These are phyloP conservation scores for Agaricus bisporus DNA, from an alignment of 768 basidiomycete species.

Conservation along the genomic window DNA sequence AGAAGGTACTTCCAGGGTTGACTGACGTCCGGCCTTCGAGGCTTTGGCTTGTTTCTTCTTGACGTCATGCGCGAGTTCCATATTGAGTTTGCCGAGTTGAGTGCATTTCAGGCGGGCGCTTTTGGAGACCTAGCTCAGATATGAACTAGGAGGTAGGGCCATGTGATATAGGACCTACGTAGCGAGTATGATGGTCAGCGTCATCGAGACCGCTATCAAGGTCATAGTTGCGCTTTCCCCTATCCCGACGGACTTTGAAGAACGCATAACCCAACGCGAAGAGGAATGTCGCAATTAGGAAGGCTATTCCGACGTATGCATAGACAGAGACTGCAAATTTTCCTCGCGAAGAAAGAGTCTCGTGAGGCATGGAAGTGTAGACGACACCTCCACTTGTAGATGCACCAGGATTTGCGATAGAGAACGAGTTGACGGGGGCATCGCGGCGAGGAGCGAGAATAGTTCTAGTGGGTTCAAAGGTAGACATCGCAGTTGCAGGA, in stretches of 20 bases:
- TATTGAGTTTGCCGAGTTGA: slow-evolving; percentile 1
- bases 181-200: neutral
- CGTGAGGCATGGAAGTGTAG: slow-evolving; percentile 7
- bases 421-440: slow-evolving; percentile 2
- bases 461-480: neutral
- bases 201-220: slow-evolving; percentile 4
- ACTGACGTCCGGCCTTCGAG: neutral
- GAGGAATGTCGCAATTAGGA: slow-evolving; percentile 18
- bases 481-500: neutral
- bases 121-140: neutral
- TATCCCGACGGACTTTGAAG: slow-evolving; percentile 1
- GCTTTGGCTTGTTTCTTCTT: slow-evolving; percentile 5
- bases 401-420: neutral
- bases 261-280: slow-evolving; percentile 15
- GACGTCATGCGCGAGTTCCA: neutral
- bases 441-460: neutral
- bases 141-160: too few relatives aligned
- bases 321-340: slow-evolving; percentile 20
- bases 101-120: slow-evolving; percentile 3
- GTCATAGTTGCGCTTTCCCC: slow-evolving; percentile 7
- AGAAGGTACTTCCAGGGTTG: slow-evolving; percentile 12
- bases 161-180: neutral
- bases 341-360: slow-evolving; percentile 1
- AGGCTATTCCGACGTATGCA: slow-evolving; percentile 23
- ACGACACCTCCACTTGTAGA: neutral